Evolutionary conservation across 2,329 filamentous ascomycete species (phyloP).

Genomic region (Aulographum hederae): DNA sequence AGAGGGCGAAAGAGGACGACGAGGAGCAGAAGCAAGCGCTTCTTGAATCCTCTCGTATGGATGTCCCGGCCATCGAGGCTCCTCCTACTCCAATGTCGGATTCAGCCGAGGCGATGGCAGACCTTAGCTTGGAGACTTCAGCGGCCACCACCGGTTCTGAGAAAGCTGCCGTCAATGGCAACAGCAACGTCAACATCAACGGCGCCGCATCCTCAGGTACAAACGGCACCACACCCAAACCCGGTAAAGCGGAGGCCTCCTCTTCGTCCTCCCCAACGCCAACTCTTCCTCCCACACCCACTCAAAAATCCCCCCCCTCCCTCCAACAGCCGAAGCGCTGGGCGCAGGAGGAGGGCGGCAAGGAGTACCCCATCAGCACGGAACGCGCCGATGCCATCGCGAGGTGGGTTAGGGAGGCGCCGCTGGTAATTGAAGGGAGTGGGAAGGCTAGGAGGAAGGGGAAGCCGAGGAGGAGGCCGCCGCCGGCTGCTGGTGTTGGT

Average conservation of each 20-base stretch:
- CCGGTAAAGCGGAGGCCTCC: neutral
- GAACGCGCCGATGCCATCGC: slow-evolving; percentile 51
- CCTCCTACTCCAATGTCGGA: too few relatives aligned
- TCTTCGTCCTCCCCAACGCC: too few relatives aligned
- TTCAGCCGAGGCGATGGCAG: too few relatives aligned
- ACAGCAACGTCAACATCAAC: too few relatives aligned
- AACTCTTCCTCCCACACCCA: neutral
- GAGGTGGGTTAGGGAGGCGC: slow-evolving; percentile 43
- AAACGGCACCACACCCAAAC: slow-evolving; percentile 2
- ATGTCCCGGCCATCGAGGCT: too few relatives aligned
- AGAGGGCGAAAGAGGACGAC: slow-evolving; percentile 37
- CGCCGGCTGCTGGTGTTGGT: too few relatives aligned
- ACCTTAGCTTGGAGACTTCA: too few relatives aligned
- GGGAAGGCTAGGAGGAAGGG: slow-evolving; percentile 14
- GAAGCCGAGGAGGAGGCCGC: too few relatives aligned
- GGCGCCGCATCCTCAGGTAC: slow-evolving; percentile 1
- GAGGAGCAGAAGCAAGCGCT: slow-evolving; percentile 13
- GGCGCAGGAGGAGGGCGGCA: slow-evolving; percentile 45
- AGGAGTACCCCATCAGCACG: slow-evolving; percentile 51
- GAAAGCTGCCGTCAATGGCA: too few relatives aligned
- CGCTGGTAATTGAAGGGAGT: slow-evolving; percentile 16
- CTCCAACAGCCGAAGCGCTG: slow-evolving; percentile 37
- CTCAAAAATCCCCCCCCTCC: slow-evolving; percentile 5
- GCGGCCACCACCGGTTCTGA: too few relatives aligned
- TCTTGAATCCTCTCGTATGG: neutral